Evolutionary conservation across 2,329 filamentous ascomycete species (phyloP), one percentile per base, ranked within the genome.

Genomic region (Colletotrichum higginsianum): DNA sequence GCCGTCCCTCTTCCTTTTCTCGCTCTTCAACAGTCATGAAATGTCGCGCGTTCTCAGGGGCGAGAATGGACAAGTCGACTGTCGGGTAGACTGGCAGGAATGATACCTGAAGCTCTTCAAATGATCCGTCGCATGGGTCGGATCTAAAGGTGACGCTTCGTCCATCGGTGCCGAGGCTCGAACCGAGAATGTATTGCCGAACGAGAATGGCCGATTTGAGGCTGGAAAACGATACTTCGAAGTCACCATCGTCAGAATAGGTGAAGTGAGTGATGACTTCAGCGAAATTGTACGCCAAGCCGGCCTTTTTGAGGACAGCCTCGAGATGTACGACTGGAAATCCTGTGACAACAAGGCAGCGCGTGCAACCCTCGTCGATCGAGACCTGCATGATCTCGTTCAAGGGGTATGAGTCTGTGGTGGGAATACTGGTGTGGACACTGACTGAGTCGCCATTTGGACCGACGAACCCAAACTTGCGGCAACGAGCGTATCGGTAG

Each of bases 401-500:
- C 16, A 72, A 2, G 9, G 69, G 69, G 23, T 64, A 72, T 9
- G 69, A 72, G 21, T 72, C 65, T 21, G 69, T 69, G 15, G 26
- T 15, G 6, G 69, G 65, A 13, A 72, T 18, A 0, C n/a, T 52
- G 18, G 49, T 52, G n/a, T 23, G 53, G 6, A 67, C n/a, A 49
- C 35, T 62, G 18, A 21, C n/a, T 6, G 35, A 52, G 5, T 7
- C 16, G 5, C 56, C 66, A 47, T 55, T 11, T 13, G 38, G 9
- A 7, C 12, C 42, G 46, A 58, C 35, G 35, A 72, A 72, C 9
- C 70, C 70, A 18, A 72, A 71, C n/a, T 70, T 57, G 38, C 67
- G 67, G 12, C 40, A 23, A n/a, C 40, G 38, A 23, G 42, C 57
- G 35, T 56, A 66, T 5, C 30, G 16, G 38, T 56, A 57, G 42